These are phyloP conservation scores for Sclerotinia glacialis DNA, from an alignment of 2,329 filamentous ascomycete genomes.

Conservation along the genomic window DNA sequence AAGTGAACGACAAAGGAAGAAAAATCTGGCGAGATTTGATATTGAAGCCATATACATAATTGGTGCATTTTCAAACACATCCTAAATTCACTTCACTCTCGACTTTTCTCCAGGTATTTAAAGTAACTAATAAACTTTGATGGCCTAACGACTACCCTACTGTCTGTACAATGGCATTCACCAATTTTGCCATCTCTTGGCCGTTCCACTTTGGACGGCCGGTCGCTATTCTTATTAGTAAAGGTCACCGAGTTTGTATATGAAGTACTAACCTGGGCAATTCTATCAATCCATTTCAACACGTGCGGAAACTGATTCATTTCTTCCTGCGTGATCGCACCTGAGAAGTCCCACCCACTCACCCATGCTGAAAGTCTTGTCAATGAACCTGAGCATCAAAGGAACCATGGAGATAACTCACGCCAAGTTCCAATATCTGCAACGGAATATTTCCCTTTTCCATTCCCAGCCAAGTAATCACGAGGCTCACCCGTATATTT, in stretches of 20 bases:
- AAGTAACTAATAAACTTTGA: no score
- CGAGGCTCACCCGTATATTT: slow-evolving; percentile 49
- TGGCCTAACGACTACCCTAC: not conserved
- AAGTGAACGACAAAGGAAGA: not conserved
- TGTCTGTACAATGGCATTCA: not conserved
- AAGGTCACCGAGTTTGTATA: not conserved
- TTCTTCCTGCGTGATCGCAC: slow-evolving; percentile 47
- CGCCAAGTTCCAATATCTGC: slow-evolving; percentile 52
- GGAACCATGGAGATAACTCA: not conserved
- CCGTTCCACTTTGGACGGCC: slow-evolving; percentile 35
- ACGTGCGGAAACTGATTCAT: slow-evolving; percentile 51
- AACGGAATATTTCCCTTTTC: slow-evolving; percentile 53
- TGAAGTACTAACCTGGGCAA: slow-evolving; percentile 40
- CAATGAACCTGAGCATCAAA: not conserved
- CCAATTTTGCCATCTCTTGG: slow-evolving; percentile 25
- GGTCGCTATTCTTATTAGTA: slow-evolving; percentile 24
- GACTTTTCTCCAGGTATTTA: no score
- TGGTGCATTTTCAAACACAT: not conserved
- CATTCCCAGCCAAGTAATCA: slow-evolving; percentile 53
- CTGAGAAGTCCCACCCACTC: slow-evolving; percentile 44
- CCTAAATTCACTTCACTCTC: not conserved
- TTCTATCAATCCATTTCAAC: slow-evolving; percentile 52
- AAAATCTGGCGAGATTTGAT: not conserved
- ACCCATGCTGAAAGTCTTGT: slow-evolving; percentile 42
- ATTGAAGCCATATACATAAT: not conserved